Evolutionary conservation across 352 stramenopile genomes (phyloP), one percentile per base, ranked within the genome.

Genomic region (Pythium phragmiticola): DNA sequence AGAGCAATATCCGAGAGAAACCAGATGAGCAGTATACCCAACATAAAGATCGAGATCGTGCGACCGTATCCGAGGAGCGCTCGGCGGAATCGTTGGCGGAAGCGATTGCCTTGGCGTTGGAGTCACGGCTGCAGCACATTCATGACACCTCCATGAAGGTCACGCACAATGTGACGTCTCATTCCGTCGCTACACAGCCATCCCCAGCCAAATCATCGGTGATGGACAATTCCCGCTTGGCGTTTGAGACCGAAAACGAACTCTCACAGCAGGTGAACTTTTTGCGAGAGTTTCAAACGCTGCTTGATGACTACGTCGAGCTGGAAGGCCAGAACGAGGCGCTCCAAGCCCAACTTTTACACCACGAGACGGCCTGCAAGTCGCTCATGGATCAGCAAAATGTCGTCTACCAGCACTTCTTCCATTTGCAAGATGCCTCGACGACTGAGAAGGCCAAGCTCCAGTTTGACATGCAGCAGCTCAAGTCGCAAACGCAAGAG

Each of bases 301-400:
- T 82, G 55, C 51, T 94, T 0, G 82, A 94, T 50, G 84, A 92
- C 43, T 64, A 87, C 39, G 69, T 80, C 21, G 59, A 63, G 12
- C 64, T 74, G 2, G 80, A 87, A 57, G 57, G 68, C 16, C 75
- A 79, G 19, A 89, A 91, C 48, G 70, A 81, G 17, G 55, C 69
- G 23, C 70, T 94, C 0, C 71, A 72, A 26, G 49, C 66, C 19
- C 70, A 84, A 34, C 42, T 94, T 11, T 56, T 57, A 19, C 56
- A 80, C 9, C 77, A 90, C 42, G 79, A 91, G 66, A 62, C 69
- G n/a, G 67, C 80, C 0, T 82, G 89, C 49, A 69, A 77, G 49
- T 73, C 76, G 1, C 57, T 88, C 6, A 82, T 82, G 73, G 84
- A 94, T 54, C 81, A 94, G 46, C 81, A 94, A 50, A 84, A 73